These are phyloP conservation scores for Phaseolus lunatus DNA, from an alignment of 306 rosid species.

Conservation along the genomic window DNA sequence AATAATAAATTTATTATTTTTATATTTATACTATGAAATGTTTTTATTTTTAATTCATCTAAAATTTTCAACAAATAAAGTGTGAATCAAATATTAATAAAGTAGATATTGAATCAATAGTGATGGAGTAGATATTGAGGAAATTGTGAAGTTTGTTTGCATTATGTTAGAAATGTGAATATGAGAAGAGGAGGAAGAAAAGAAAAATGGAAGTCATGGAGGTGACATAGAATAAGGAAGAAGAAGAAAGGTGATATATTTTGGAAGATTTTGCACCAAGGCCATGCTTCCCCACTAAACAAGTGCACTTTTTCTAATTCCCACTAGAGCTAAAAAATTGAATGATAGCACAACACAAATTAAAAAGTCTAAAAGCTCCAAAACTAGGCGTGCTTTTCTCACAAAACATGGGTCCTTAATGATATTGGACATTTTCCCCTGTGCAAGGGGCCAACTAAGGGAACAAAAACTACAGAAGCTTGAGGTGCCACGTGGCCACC, in stretches of 20 bases:
- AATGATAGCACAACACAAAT: conserved; percentile 21
- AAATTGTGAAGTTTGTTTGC: not conserved
- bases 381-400: conserved; percentile 47
- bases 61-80: too few species aligned
- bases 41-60: too few species aligned
- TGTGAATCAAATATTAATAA: too few species aligned
- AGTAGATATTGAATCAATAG: not conserved
- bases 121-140: not conserved
- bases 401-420: conserved; percentile 52
- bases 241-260: not conserved
- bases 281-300: conserved; percentile 31
- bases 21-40: too few species aligned
- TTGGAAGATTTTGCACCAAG: conserved; percentile 48
- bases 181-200: not conserved
- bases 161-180: not conserved
- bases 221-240: conserved; percentile 7
- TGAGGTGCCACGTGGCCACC: conserved; percentile 76
- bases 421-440: conserved; percentile 60
- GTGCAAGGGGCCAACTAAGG: conserved; percentile 60
- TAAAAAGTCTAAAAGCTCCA: conserved; percentile 43
- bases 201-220: not conserved
- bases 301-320: conserved; percentile 35
- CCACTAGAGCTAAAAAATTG: conserved; percentile 41
- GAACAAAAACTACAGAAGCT: conserved; percentile 55
- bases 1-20: too few species aligned